Conservation (phyloP, 2,329 filamentous ascomycete species). For the Massarina eburnea region DNA sequence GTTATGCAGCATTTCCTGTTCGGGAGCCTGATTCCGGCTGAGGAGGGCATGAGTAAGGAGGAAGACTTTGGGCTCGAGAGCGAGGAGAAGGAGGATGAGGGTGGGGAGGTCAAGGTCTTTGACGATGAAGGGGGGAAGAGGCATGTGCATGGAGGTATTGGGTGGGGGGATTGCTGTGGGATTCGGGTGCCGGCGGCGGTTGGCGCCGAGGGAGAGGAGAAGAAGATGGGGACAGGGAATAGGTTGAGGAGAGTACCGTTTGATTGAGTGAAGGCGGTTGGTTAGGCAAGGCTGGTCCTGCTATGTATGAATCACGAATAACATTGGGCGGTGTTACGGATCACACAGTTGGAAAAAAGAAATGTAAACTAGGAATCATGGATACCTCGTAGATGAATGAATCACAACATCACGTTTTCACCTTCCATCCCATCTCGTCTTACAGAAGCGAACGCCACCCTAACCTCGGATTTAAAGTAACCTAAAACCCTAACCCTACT, state of each 20-base stretch:
- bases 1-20: conserved; percentile 99
- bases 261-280: conserved; percentile 55
- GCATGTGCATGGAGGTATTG: conserved; percentile 67
- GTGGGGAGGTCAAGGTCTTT: conserved; percentile 56
- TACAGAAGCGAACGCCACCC: too few species aligned
- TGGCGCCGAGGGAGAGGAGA: conserved; percentile 85
- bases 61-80: conserved; percentile 51
- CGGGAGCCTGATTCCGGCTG: conserved; percentile 78
- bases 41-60: conserved; percentile 74
- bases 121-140: conserved; percentile 66
- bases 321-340: conserved; percentile 1
- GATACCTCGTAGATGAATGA: too few species aligned
- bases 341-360: too few species aligned
- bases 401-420: too few species aligned
- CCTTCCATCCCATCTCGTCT: too few species aligned
- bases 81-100: conserved; percentile 47
- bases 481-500: not conserved
- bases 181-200: conserved; percentile 96
- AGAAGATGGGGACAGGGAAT: conserved; percentile 66
- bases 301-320: not conserved
- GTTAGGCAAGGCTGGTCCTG: too few species aligned
- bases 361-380: too few species aligned
- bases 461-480: too few species aligned
- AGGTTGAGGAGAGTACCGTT: conserved; percentile 76
- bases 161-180: conserved; percentile 95